A percentile compares a stretch with the other conserved stretches of the same genome.
phyloP scores from a whole-genome alignment of 2,329 filamentous ascomycete genomes.

The Aspergillus quadricinctus region DNA sequence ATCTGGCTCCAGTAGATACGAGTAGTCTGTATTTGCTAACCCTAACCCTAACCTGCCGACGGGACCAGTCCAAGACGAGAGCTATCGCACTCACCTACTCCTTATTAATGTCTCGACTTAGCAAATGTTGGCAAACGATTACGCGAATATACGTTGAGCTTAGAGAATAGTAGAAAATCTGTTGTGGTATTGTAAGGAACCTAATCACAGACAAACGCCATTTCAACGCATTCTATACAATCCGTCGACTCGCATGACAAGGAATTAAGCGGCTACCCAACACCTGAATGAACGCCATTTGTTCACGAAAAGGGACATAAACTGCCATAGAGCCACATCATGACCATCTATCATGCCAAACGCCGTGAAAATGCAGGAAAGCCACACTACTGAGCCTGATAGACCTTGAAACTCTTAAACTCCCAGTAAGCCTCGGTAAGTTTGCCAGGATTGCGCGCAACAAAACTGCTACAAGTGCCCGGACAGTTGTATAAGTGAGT shows the following conservation, averaged over 20 bases:
- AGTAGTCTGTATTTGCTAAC: no score
- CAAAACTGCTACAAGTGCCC: constrained; percentile 54
- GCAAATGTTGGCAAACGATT: background rate
- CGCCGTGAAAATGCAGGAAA: background rate
- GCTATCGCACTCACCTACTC: no score
- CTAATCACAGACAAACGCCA: background rate
- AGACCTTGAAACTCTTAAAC: constrained; percentile 59
- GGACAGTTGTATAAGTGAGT: constrained; percentile 39
- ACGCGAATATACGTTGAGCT: background rate
- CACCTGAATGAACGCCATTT: background rate
- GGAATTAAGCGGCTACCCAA: background rate
- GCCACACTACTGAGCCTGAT: constrained; percentile 32
- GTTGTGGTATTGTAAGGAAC: background rate
- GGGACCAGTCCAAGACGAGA: background rate
- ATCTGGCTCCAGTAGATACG: no score
- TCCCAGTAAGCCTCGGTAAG: constrained; percentile 63
- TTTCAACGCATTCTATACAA: background rate
- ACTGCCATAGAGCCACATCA: background rate
- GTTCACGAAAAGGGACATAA: background rate
- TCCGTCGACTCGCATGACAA: background rate
- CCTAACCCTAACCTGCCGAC: no score
- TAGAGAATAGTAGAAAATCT: background rate
- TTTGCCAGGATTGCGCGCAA: constrained; percentile 52
- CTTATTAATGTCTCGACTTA: no score
- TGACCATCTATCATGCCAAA: background rate